Evolutionary conservation across 805 yeast species (phyloP).

Genomic region (Spathaspora boniae): DNA sequence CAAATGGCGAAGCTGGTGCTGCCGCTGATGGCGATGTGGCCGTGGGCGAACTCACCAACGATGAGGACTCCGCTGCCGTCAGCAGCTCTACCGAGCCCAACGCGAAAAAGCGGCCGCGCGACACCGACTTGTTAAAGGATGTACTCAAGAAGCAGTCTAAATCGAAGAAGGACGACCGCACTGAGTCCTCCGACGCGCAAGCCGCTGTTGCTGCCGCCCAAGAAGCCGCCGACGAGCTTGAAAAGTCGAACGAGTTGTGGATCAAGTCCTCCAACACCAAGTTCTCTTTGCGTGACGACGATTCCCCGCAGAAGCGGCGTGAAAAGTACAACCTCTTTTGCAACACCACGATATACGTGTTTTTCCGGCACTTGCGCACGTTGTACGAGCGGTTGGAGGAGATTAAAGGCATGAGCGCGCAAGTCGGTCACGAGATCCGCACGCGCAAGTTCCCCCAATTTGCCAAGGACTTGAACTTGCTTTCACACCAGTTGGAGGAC

Average conservation of each 20-base stretch:
- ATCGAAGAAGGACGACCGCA: constrained; percentile 32
- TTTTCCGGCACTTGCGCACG: constrained; percentile 80
- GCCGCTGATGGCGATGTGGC: not conserved
- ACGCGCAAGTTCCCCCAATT: constrained; percentile 64
- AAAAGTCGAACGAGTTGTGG: constrained; percentile 41
- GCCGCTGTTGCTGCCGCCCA: constrained; percentile 31
- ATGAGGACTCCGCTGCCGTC: constrained; percentile 13
- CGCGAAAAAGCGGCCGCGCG: constrained; percentile 50
- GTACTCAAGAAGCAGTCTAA: constrained; percentile 54
- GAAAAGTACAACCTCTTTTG: constrained; percentile 74
- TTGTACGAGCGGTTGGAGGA: constrained; percentile 77
- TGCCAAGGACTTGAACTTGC: constrained; percentile 81
- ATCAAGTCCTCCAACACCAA: constrained; percentile 34
- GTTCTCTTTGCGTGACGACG: constrained; percentile 25
- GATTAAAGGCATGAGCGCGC: constrained; percentile 65
- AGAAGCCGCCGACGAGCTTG: constrained; percentile 28
- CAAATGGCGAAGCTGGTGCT: constrained; percentile 7
- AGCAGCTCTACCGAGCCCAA: constrained; percentile 15
- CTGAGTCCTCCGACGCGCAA: constrained; percentile 24
- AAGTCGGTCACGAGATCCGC: constrained; percentile 70
- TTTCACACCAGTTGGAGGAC: constrained; percentile 77
- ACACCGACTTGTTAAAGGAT: constrained; percentile 55
- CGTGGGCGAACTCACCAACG: constrained; percentile 12
- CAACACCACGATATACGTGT: constrained; percentile 83
- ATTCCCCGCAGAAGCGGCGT: constrained; percentile 34